These are phyloP conservation scores for Urtica urens DNA, from an alignment of 306 rosid species.

Conservation along the genomic window DNA sequence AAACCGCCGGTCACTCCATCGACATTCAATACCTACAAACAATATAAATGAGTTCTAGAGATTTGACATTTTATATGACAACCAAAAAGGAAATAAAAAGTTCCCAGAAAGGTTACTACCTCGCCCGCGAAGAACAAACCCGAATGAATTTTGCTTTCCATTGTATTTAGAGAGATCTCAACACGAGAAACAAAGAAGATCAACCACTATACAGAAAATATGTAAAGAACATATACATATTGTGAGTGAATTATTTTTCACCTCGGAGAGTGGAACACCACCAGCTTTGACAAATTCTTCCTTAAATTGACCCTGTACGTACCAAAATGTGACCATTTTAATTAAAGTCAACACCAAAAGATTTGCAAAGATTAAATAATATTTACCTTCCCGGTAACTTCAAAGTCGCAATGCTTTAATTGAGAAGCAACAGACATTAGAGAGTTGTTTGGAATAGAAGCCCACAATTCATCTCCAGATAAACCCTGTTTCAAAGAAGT, in stretches of 20 bases:
- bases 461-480: slow-evolving; percentile 69
- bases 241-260: slow-evolving; percentile 33
- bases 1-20: slow-evolving; percentile 94
- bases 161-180: slow-evolving; percentile 61
- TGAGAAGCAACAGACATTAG: slow-evolving; percentile 51
- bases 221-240: neutral
- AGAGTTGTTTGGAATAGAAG: slow-evolving; percentile 68
- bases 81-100: neutral
- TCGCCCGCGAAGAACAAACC: slow-evolving; percentile 81
- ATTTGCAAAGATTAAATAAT: slow-evolving; percentile 6
- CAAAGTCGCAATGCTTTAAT: slow-evolving; percentile 55
- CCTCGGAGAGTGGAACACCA: slow-evolving; percentile 89
- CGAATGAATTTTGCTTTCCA: slow-evolving; percentile 73
- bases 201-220: neutral
- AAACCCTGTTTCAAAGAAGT: slow-evolving; percentile 43
- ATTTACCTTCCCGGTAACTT: slow-evolving; percentile 61
- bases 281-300: slow-evolving; percentile 98
- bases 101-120: slow-evolving; percentile 34
- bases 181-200: slow-evolving; percentile 6
- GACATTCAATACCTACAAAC: slow-evolving; percentile 61
- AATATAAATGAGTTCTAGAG: slow-evolving; percentile 13
- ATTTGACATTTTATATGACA: neutral
- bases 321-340: slow-evolving; percentile 6
- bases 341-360: neutral
- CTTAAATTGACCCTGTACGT: slow-evolving; percentile 74